Evolutionary conservation across 768 basidiomycete genomes (phyloP).

Genomic region (Leccinum incarnatum): DNA sequence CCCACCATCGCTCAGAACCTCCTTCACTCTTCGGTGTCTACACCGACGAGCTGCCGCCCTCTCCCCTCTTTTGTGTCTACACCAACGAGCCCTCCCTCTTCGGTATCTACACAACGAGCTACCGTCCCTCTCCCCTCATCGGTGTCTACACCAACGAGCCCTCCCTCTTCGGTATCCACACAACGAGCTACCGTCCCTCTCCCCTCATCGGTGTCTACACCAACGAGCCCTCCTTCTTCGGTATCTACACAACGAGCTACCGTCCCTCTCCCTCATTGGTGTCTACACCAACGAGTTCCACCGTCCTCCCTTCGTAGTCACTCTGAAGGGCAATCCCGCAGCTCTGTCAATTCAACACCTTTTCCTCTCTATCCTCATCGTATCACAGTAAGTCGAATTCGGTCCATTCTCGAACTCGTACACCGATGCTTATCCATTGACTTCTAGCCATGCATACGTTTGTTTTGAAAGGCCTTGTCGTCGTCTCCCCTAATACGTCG

Average conservation of each 20-base stretch:
- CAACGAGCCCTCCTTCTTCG: not conserved
- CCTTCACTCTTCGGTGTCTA: not conserved
- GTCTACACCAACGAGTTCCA: not conserved
- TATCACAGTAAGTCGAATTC: not conserved
- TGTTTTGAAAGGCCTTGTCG: not conserved
- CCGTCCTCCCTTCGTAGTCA: not conserved
- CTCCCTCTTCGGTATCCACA: not conserved
- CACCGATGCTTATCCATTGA: not conserved
- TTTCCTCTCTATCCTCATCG: too few relatives aligned
- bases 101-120: too few relatives aligned
- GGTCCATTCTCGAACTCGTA: not conserved
- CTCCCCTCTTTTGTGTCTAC: too few relatives aligned
- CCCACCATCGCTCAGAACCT: not conserved
- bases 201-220: not conserved
- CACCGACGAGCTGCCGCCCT: not conserved
- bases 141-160: not conserved
- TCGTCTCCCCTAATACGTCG: not conserved
- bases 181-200: not conserved
- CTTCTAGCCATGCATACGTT: not conserved
- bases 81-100: not conserved
- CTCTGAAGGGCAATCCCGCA: not conserved
- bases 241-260: too few relatives aligned
- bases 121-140: not conserved
- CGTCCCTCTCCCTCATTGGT: not conserved
- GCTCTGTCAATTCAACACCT: too few relatives aligned